Base-by-base conservation (phyloP, 2,329 filamentous ascomycete species). In the Colletotrichum shisoi region DNA sequence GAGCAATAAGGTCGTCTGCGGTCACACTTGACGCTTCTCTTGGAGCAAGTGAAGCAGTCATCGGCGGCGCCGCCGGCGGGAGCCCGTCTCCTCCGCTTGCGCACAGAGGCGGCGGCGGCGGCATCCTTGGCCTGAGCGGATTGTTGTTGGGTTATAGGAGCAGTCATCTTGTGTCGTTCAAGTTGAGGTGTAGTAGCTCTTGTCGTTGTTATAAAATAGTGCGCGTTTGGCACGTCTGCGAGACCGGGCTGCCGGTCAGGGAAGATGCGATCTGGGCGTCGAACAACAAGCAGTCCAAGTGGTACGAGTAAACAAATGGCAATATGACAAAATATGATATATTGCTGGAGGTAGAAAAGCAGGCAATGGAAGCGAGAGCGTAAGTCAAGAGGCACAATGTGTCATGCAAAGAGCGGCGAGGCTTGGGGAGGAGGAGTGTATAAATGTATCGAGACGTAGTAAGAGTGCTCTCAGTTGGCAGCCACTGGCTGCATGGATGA, bases 11-110 rank as follows among this genome's bases (percentile, higher is more conserved):
- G 94, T 73, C 94, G 87, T 76, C 93, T 89, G 73, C 94, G 89
- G 80, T 98, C 94, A 82, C 94, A 99, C 79, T 92, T 91, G 70
- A 90, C 84, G 73, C 89, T 89, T 75, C 91, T 88, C 81, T 93
- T 95, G 72, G 89, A 87, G 82, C 94, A 99, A 49, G 93, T 89
- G 78, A 97, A 97, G 85, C 94, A 99, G 79, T 98, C 94, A 78
- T 96, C 93, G 52, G 92, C 89, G 67, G 94, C 94, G 74, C 94
- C 94, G 70, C 92, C 94, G 58, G 92, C 90, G 21, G 93, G 91
- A 21, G 94, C 92, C 81, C 94, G 89, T 85, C 94, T 91, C 82
- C 93, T 90, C 76, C 94, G 88, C 83, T 97, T 87, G 74, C 84
- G 82, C 59, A 83, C 80, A 60, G 82, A 82, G 66, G 83, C 80